Conservation (phyloP, 257 asterid genomes). For the Nicotiana noctiflora region DNA sequence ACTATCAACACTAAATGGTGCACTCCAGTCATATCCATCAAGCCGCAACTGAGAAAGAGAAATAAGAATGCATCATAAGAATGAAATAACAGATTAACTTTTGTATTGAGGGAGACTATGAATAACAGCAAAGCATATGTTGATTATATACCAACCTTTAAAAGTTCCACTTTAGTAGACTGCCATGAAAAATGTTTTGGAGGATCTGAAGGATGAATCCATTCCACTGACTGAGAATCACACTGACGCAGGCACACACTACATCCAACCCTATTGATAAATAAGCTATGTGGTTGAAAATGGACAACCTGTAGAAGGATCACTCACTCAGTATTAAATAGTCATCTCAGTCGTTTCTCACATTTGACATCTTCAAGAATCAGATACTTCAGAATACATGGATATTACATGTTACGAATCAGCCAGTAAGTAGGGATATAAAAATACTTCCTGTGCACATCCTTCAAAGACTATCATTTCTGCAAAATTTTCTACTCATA, state of each 20-base stretch:
- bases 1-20: slow-evolving; percentile 60
- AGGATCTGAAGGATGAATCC: slow-evolving; percentile 81
- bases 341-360: background rate
- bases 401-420: background rate
- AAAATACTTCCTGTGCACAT: background rate
- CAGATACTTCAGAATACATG: background rate
- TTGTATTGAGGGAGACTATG: slow-evolving; percentile 5
- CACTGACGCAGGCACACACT: slow-evolving; percentile 69
- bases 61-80: slow-evolving; percentile 2
- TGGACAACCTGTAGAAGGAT: slow-evolving; percentile 70
- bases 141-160: slow-evolving; percentile 50
- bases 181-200: slow-evolving; percentile 82
- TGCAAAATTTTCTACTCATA: background rate
- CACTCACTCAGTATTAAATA: background rate
- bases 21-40: slow-evolving; percentile 86
- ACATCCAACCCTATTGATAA: slow-evolving; percentile 73
- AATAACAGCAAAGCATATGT: slow-evolving; percentile 12
- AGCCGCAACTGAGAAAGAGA: slow-evolving; percentile 53
- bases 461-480: background rate
- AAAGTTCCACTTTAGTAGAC: slow-evolving; percentile 63
- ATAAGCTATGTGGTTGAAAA: slow-evolving; percentile 87
- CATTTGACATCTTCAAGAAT: background rate
- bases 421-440: background rate
- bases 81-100: slow-evolving; percentile 17
- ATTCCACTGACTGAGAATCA: slow-evolving; percentile 59